These are phyloP conservation scores for Rosa lucieae DNA, from an alignment of 306 rosid genomes.

Conservation along the genomic window DNA sequence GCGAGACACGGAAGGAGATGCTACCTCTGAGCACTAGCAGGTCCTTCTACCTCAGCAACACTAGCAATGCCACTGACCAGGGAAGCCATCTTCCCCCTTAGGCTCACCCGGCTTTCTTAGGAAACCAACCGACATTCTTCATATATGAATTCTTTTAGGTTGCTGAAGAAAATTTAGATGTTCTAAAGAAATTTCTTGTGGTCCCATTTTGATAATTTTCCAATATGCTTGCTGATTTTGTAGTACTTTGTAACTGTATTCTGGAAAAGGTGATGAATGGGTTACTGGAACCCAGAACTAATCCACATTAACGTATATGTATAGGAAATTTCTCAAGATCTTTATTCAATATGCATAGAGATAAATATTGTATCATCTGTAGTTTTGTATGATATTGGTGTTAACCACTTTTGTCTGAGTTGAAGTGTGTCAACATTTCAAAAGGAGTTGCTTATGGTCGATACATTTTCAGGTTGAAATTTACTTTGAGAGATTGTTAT, in stretches of 20 bases:
- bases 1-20: constrained; percentile 63
- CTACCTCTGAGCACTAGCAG: constrained; percentile 46
- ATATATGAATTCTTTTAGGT: constrained; percentile 23
- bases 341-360: neutral
- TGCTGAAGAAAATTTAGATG: constrained; percentile 11
- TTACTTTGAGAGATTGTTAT: no score
- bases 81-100: constrained; percentile 28
- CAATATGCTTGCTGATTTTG: neutral
- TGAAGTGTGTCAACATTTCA: neutral
- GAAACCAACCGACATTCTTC: neutral
- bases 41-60: constrained; percentile 21
- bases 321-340: neutral
- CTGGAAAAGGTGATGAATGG: constrained; percentile 7
- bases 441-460: neutral
- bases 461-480: neutral
- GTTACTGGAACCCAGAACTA: neutral
- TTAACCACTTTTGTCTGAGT: neutral
- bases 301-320: constrained; percentile 5
- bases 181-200: neutral
- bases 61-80: constrained; percentile 31
- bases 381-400: neutral
- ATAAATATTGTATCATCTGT: neutral
- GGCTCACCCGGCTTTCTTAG: constrained; percentile 27
- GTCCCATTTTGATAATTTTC: neutral
- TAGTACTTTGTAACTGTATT: constrained; percentile 20